Base-by-base conservation (phyloP, 176 grass and related monocot species). In the Hyparrhenia diplandra region DNA sequence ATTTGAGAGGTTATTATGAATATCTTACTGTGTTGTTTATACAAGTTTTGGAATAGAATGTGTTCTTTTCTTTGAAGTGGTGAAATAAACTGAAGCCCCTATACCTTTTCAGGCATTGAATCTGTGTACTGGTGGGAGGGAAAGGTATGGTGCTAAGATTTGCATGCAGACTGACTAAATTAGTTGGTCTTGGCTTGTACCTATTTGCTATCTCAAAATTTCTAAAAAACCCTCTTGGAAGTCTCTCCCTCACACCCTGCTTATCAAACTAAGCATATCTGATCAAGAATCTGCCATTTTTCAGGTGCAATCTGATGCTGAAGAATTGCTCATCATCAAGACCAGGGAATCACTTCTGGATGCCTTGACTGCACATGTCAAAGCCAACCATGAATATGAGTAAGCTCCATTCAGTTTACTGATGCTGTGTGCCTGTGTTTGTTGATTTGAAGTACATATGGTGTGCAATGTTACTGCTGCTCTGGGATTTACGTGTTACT, bases 331-430 rank as follows among this genome's bases (percentile, higher is more conserved):
- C 61, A 90, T 98, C 67, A 98, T 95, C 55, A 98, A 98, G 71
- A 95, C 96, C 31, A 94, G 96, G 70, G 90, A 95, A 82, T 90
- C 96, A 51, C 96, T 98, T 86, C 86, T 93, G 71, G n/a, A 88
- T 77, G 90, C 86, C 14, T 84, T 91, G 58, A 94, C 89, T 52
- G 86, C 85, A 67, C 89, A 94, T 80, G 86, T 94, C 64, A 91
- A 94, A 75, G 54, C 86, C 72, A 94, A 94, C 73, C 92, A 91
- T 85, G 89, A 91, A 89, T 94, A 94, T 39, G 89, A 94, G 92
- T 91, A 89, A 71, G 92, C 58, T 71, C 42, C 34, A 51, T 80
- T 43, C 25, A 32, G 46, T 65, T 39, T 59, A 12, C 55, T 12
- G 55, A 24, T 65, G 30, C 43, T 52, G 14, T 43, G 11, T 58